phyloP scores from a whole-genome alignment of 352 stramenopile genomes.

The Phytophthora sojae region DNA sequence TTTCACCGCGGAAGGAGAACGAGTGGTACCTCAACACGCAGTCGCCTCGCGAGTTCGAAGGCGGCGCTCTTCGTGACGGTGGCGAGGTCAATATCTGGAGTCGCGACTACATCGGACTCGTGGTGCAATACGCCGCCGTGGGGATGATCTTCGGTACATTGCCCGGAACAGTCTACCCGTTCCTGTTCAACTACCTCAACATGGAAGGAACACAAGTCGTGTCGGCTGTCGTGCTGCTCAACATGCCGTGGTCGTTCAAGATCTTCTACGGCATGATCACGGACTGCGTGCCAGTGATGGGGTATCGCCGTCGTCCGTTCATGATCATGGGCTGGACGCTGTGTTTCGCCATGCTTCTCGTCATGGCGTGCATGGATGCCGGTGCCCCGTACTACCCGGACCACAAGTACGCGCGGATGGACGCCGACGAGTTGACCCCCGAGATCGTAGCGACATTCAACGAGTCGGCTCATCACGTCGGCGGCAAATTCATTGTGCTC shows the following conservation, averaged over 20 bases:
- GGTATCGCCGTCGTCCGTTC: constrained; percentile 58
- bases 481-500: constrained; percentile 52
- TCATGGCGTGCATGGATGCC: constrained; percentile 48
- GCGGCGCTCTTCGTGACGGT: constrained; percentile 29
- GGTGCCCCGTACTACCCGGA: constrained; percentile 55
- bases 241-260: constrained; percentile 65
- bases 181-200: constrained; percentile 55
- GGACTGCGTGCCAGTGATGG: constrained; percentile 56
- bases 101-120: constrained; percentile 46
- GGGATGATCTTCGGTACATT: constrained; percentile 54
- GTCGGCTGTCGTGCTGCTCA: constrained; percentile 43
- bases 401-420: constrained; percentile 33
- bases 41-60: constrained; percentile 23
- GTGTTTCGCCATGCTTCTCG: constrained; percentile 49
- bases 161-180: constrained; percentile 51
- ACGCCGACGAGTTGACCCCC: constrained; percentile 16
- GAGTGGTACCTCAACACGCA: constrained; percentile 35
- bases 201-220: constrained; percentile 52
- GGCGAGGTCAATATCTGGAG: constrained; percentile 42
- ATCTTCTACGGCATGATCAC: constrained; percentile 60
- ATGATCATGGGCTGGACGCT: constrained; percentile 64
- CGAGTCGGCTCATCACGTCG: constrained; percentile 28
- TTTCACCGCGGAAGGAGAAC: constrained; percentile 29
- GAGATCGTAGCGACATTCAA: constrained; percentile 44
- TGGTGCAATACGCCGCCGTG: constrained; percentile 51